Percentiles rank a stretch among this genome's conserved stretches.
Conservation (phyloP, 129 eudicot species). For the Ambrosia trifida region DNA sequence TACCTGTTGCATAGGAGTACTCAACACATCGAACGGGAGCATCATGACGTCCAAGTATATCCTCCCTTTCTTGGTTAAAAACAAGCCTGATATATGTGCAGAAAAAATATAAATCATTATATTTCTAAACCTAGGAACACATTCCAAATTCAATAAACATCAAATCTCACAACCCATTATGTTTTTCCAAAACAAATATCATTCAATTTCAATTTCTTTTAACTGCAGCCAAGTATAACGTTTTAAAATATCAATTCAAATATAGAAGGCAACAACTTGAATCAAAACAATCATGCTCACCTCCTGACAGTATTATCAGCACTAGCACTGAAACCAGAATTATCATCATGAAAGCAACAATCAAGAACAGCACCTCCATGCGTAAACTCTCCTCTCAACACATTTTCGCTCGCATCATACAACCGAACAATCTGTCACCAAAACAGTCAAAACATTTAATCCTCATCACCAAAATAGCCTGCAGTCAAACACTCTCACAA, state of each 20-base stretch:
- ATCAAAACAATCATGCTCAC: constrained; percentile 28
- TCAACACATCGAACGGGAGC: constrained; percentile 94
- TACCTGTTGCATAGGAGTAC: constrained; percentile 88
- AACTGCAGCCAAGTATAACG: constrained; percentile 3
- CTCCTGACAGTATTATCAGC: constrained; percentile 79
- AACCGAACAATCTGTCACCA: constrained; percentile 66
- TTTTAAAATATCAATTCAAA: neutral
- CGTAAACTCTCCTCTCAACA: constrained; percentile 81
- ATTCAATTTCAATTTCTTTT: neutral
- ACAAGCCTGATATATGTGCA: constrained; percentile 59
- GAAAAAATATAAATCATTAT: neutral
- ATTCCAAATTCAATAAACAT: neutral
- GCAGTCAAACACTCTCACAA: neutral
- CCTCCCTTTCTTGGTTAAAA: constrained; percentile 77
- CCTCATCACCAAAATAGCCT: neutral
- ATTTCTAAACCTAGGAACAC: neutral
- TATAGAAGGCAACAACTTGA: neutral
- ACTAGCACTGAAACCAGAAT: constrained; percentile 84
- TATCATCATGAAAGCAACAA: constrained; percentile 96
- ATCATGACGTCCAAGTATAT: constrained; percentile 81
- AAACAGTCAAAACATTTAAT: neutral
- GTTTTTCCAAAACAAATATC: neutral
- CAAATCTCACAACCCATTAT: neutral
- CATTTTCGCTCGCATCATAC: constrained; percentile 87
- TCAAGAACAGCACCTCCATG: constrained; percentile 92